Base-by-base conservation (phyloP, 2,329 filamentous ascomycete species). In the Furcasterigmium furcatum region DNA sequence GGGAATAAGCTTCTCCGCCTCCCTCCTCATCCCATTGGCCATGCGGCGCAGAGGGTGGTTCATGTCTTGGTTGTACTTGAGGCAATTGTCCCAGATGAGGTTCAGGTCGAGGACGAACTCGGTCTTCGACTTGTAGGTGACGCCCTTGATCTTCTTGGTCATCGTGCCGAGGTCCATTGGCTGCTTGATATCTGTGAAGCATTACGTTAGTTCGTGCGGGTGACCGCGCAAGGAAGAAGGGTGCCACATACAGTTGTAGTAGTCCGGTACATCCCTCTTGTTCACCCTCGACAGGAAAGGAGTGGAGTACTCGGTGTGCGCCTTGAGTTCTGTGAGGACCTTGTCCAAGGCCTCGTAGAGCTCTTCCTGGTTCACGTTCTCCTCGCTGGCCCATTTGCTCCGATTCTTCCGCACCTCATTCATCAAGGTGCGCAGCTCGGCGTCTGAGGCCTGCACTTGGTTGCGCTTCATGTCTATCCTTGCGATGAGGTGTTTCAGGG, bases 301-400 rank as follows among this genome's bases (percentile, higher is more conserved):
- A n/a, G 89, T 90, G 2, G 94, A 96, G 66, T 96, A 95, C 65
- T 99, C 94, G 2, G 91, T 96, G 72, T 95, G 91, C 29, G 94
- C 94, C 67, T 97, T 97, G 46, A 99, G 82, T 65, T 97, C 92
- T 60, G 91, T 95, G 59, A 99, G 76, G 43, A 99, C 94, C 71
- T 97, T 97, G 65, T 99, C 94, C 13, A 94, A 77, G 10, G 94
- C 90, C 70, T 99, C 94, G 63, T 99, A 99, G 6, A 99, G 77
- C 67, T 99, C 94, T 66, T 99, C 94, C 67, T 99, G 94, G 48
- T 94, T 92, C 50, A 99, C 87, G 55, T 95, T 94, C 57, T 99
- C 94, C 66, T 97, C 94, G 63, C 88, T 97, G 4, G 94, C 92
- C 94, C 94, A 99, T 70, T 99, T 99, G 67, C 92, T 97, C 58